Conservation (phyloP, 345 rosid genomes). For the Rhizophora mangle region DNA sequence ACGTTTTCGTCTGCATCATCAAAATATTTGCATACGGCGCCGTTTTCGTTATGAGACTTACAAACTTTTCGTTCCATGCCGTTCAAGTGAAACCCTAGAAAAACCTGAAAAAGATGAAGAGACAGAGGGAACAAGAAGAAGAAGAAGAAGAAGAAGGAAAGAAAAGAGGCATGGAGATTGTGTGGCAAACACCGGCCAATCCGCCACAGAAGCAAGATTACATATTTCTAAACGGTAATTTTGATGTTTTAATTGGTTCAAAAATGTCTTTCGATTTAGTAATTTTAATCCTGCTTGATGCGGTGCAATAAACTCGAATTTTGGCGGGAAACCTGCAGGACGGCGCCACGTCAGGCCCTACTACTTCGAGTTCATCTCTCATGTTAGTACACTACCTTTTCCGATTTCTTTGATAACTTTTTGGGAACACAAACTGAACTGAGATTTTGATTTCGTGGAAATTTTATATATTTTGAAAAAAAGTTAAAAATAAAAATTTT, state of each 20-base stretch:
- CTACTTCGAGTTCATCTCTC: conserved; percentile 89
- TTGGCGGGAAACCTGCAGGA: conserved; percentile 50
- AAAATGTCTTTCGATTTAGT: background rate
- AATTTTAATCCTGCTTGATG: background rate
- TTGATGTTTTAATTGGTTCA: background rate
- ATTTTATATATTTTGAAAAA: background rate
- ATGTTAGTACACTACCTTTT: conserved; percentile 32
- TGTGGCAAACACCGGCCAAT: conserved; percentile 63
- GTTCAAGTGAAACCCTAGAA: background rate
- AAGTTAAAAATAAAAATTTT: no score
- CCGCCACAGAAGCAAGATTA: conserved; percentile 62
- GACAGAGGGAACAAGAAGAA: conserved; percentile 19
- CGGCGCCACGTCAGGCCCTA: conserved; percentile 84
- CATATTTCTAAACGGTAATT: conserved; percentile 62
- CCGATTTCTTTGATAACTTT: no score
- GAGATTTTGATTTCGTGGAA: no score
- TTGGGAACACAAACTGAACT: no score
- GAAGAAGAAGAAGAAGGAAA: conserved; percentile 22
- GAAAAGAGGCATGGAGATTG: conserved; percentile 40
- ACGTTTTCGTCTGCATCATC: background rate
- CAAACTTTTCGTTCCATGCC: background rate
- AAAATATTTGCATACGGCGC: conserved; percentile 1
- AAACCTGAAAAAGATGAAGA: conserved; percentile 21
- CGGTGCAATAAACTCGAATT: background rate
- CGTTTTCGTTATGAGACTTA: conserved; percentile 4